Evolutionary conservation across 768 basidiomycete species (phyloP).

Genomic region (Hirschioporus abietinus): DNA sequence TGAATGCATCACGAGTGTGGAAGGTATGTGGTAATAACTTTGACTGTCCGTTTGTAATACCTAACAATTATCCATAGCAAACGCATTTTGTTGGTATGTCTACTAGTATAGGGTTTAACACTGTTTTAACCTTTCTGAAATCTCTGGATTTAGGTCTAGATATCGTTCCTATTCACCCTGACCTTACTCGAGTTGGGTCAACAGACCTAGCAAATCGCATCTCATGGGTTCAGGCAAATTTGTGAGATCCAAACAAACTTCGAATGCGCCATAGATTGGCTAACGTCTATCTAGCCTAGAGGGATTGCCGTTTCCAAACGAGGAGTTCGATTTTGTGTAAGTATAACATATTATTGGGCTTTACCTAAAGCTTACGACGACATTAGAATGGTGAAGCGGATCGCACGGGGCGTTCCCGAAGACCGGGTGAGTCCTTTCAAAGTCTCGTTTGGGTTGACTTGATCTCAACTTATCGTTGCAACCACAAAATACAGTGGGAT

Average conservation of each 20-base stretch:
- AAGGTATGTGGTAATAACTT: constrained; percentile 32
- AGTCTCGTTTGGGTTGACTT: not conserved
- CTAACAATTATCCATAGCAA: constrained; percentile 29
- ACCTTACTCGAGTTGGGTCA: constrained; percentile 55
- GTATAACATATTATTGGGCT: constrained; percentile 18
- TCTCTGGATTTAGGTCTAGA: constrained; percentile 48
- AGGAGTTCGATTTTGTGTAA: constrained; percentile 76
- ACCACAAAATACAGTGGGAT: constrained; percentile 50
- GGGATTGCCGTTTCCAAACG: constrained; percentile 60
- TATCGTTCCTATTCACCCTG: constrained; percentile 66
- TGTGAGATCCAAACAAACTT: constrained; percentile 37
- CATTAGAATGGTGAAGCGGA: constrained; percentile 59
- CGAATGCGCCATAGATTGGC: constrained; percentile 9
- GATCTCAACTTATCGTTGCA: constrained; percentile 5
- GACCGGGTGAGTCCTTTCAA: constrained; percentile 44
- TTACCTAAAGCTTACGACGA: not conserved
- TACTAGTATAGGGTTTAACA: not conserved
- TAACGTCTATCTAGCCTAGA: constrained; percentile 45
- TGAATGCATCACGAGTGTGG: constrained; percentile 62
- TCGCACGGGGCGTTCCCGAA: constrained; percentile 72
- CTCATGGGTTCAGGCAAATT: constrained; percentile 69
- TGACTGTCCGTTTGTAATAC: constrained; percentile 5
- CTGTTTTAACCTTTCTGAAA: not conserved
- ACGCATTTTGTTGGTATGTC: constrained; percentile 58
- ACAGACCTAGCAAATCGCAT: constrained; percentile 54